Percentiles rank a stretch among this genome's conserved stretches.
Conservation (phyloP, 1,284 basidiomycete genomes). For the Filobasidium uniguttulatum region DNA sequence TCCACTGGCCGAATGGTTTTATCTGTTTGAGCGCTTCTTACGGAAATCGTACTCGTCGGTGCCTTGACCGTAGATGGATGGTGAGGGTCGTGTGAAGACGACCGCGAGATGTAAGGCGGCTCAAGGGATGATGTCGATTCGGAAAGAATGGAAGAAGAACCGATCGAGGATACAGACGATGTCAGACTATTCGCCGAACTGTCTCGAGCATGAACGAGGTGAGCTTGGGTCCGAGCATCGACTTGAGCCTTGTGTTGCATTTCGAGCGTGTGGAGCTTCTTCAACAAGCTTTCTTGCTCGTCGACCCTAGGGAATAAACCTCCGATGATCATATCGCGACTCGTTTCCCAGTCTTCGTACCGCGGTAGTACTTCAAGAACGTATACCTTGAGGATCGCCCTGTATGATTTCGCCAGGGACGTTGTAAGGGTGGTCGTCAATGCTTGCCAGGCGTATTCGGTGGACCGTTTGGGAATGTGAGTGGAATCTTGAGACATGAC, state of each 20-base stretch:
- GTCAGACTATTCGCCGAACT: too few relatives aligned
- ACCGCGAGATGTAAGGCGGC: too few relatives aligned
- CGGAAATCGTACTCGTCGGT: neutral
- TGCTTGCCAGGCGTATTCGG: neutral
- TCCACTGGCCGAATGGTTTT: neutral
- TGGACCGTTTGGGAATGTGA: neutral
- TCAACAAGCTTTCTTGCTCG: slow-evolving; percentile 1
- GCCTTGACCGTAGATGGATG: neutral
- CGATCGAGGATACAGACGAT: neutral
- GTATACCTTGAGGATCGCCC: neutral
- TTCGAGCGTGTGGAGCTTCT: slow-evolving; percentile 1
- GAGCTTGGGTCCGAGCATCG: neutral
- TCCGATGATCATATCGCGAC: neutral
- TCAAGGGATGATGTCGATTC: neutral
- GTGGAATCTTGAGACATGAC: neutral
- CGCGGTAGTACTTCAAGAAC: neutral
- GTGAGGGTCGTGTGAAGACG: neutral
- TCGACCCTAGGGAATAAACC: neutral
- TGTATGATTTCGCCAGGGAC: neutral
- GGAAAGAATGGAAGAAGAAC: neutral
- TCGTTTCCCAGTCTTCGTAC: neutral
- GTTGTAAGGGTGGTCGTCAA: neutral
- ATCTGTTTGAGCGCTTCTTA: neutral
- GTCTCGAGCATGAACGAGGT: neutral
- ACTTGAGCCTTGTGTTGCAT: neutral